Evolutionary conservation across 73 alveolate genomes (phyloP).

Genomic region (Paramecium sonneborni): DNA sequence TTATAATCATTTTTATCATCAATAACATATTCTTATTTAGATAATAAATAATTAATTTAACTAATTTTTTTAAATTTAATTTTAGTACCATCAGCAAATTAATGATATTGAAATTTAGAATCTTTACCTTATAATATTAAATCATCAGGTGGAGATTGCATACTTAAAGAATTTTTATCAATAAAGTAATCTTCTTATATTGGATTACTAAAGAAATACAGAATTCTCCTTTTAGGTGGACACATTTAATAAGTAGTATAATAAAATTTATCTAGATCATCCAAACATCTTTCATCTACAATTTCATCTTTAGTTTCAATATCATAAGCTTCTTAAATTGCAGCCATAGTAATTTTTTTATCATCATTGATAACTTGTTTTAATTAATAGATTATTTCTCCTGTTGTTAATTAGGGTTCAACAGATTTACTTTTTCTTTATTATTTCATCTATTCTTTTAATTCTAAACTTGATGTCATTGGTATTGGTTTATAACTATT

Average conservation of each 20-base stretch:
- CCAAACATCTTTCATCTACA: neutral
- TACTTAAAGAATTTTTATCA: neutral
- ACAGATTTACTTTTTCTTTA: neutral
- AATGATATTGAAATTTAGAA: neutral
- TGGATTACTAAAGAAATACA: slow-evolving; percentile 58
- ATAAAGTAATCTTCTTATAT: slow-evolving; percentile 9
- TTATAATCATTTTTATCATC: slow-evolving; percentile 56
- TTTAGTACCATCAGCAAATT: neutral
- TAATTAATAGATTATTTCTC: slow-evolving; percentile 30
- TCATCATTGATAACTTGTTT: neutral
- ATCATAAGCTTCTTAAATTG: slow-evolving; percentile 38
- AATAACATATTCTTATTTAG: slow-evolving; percentile 5
- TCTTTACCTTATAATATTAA: slow-evolving; percentile 51
- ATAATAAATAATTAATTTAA: slow-evolving; percentile 11
- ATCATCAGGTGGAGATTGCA: slow-evolving; percentile 14
- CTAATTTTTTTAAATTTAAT: neutral
- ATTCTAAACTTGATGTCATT: slow-evolving; percentile 31
- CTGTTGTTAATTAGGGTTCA: slow-evolving; percentile 4
- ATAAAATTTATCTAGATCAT: neutral
- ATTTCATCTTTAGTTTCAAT: neutral
- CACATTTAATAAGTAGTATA: slow-evolving; percentile 48
- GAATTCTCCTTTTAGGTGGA: slow-evolving; percentile 58
- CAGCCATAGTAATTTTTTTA: slow-evolving; percentile 36
- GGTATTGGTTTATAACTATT: slow-evolving; percentile 22
- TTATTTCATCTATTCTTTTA: neutral